Percentiles rank a stretch among this genome's conserved stretches.
phyloP scores from a whole-genome alignment of 768 basidiomycete species.

The Pisolithus sp. region DNA sequence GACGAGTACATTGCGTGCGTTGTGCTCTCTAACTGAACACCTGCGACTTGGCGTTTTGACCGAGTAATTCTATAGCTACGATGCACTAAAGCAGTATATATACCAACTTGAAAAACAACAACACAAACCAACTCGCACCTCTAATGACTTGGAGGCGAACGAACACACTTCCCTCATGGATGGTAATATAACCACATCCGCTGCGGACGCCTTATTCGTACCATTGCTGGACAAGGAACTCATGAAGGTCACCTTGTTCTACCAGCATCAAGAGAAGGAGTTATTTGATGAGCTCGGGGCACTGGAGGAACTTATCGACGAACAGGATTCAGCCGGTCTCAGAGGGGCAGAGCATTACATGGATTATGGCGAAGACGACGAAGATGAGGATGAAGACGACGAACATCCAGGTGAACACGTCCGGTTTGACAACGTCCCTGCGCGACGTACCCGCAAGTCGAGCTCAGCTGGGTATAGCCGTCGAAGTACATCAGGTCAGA shows the following conservation, averaged over 20 bases:
- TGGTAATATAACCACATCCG: conserved; percentile 22
- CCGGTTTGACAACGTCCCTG: conserved; percentile 23
- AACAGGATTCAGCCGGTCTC: conserved; percentile 57
- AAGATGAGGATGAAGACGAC: conserved; percentile 53
- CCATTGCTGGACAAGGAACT: conserved; percentile 79
- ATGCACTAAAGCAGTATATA: conserved; percentile 74
- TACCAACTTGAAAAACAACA: conserved; percentile 83
- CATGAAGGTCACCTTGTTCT: conserved; percentile 74
- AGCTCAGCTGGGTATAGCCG: conserved; percentile 20
- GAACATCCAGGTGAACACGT: conserved; percentile 34
- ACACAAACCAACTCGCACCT: conserved; percentile 34
- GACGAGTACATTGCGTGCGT: conserved; percentile 85
- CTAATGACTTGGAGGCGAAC: conserved; percentile 58
- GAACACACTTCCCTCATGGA: conserved; percentile 54
- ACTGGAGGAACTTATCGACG: conserved; percentile 49
- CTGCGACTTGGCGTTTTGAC: not conserved
- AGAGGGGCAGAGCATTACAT: conserved; percentile 45
- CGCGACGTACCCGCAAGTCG: conserved; percentile 32
- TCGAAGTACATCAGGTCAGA: conserved; percentile 20
- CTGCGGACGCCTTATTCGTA: conserved; percentile 56
- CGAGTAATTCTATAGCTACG: conserved; percentile 50
- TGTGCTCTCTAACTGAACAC: not conserved
- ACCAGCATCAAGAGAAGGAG: conserved; percentile 69
- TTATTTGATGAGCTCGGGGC: conserved; percentile 53
- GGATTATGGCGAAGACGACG: conserved; percentile 44